Percentiles rank a stretch among this genome's conserved stretches.
These are phyloP conservation scores for Saururus chinensis DNA, from an alignment of 164 flowering plant species.

Conservation along the genomic window DNA sequence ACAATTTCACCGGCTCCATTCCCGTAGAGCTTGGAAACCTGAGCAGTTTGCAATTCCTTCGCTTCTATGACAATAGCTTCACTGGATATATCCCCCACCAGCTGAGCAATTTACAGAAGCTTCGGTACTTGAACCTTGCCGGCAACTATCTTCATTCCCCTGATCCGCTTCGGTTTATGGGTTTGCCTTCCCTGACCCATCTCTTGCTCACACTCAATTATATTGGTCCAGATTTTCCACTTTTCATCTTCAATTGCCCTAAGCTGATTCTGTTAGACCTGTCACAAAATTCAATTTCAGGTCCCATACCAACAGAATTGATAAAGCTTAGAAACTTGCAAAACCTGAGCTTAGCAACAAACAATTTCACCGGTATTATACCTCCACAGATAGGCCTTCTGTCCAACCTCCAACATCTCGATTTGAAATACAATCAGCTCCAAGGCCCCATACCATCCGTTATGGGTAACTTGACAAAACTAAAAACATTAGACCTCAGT, in stretches of 20 bases:
- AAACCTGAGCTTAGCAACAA: slow-evolving; percentile 3
- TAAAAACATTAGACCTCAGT: slow-evolving; percentile 8
- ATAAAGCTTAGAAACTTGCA: slow-evolving; percentile 9
- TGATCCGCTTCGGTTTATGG: slow-evolving; percentile 6
- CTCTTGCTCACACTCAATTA: slow-evolving; percentile 9
- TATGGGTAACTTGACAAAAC: slow-evolving; percentile 19
- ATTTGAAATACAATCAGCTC: slow-evolving; percentile 10
- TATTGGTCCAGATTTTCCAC: slow-evolving; percentile 13
- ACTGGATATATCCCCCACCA: slow-evolving; percentile 17
- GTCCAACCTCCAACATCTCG: slow-evolving; percentile 16
- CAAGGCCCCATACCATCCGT: slow-evolving; percentile 18
- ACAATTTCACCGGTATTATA: slow-evolving; percentile 9
- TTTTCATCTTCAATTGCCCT: slow-evolving; percentile 14
- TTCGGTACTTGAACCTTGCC: slow-evolving; percentile 13
- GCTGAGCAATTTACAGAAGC: slow-evolving; percentile 14
- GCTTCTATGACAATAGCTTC: slow-evolving; percentile 10
- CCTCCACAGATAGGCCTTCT: slow-evolving; percentile 16
- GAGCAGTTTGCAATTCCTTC: slow-evolving; percentile 7
- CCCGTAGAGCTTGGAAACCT: slow-evolving; percentile 21
- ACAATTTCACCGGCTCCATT: slow-evolving; percentile 12
- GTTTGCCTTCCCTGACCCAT: slow-evolving; percentile 16
- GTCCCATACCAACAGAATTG: slow-evolving; percentile 12
- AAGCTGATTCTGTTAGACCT: slow-evolving; percentile 16
- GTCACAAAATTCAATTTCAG: slow-evolving; percentile 5
- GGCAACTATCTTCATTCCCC: slow-evolving; percentile 16